These are phyloP conservation scores for Anthostomella pinea DNA, from an alignment of 2,329 filamentous ascomycete genomes.

Conservation along the genomic window DNA sequence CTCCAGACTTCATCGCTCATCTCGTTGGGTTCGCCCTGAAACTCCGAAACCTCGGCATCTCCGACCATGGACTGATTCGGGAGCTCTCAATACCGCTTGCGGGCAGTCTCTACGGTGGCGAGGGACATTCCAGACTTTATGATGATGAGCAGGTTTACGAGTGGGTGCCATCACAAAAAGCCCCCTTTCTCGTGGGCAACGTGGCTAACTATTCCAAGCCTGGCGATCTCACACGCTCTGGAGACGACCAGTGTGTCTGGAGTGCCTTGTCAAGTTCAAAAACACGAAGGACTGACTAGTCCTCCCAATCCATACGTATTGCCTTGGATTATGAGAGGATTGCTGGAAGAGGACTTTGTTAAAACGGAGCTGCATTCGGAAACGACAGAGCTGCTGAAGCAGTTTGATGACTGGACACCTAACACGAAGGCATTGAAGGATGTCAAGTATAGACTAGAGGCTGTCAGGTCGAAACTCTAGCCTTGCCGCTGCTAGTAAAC, in stretches of 20 bases:
- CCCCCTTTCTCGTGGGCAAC: conserved; percentile 1
- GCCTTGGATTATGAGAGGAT: conserved; percentile 91
- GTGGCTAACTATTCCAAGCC: conserved; percentile 33
- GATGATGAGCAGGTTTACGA: conserved; percentile 85
- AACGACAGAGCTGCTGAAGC: conserved; percentile 71
- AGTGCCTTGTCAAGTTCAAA: conserved; percentile 48
- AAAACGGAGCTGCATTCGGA: conserved; percentile 76
- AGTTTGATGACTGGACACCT: conserved; percentile 95
- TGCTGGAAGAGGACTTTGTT: conserved; percentile 89
- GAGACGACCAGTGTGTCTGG: conserved; percentile 62
- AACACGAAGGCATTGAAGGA: conserved; percentile 88
- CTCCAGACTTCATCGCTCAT: conserved; percentile 90
- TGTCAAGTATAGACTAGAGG: conserved; percentile 91
- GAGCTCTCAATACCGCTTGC: conserved; percentile 87
- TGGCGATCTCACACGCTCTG: conserved; percentile 69
- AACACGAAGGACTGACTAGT: conserved; percentile 48
- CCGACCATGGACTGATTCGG: conserved; percentile 88
- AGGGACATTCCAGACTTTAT: conserved; percentile 91
- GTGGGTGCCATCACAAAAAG: conserved; percentile 38
- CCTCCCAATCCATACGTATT: conserved; percentile 87
- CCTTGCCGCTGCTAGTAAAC: conserved; percentile 1
- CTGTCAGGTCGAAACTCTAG: conserved; percentile 78
- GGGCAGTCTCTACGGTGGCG: conserved; percentile 85
- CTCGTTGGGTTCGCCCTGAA: conserved; percentile 92
- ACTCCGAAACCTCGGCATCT: conserved; percentile 86